Percentiles rank a stretch among this genome's conserved stretches.
Conservation (phyloP, 208 protist species). For the Porcisia hertigi region DNA sequence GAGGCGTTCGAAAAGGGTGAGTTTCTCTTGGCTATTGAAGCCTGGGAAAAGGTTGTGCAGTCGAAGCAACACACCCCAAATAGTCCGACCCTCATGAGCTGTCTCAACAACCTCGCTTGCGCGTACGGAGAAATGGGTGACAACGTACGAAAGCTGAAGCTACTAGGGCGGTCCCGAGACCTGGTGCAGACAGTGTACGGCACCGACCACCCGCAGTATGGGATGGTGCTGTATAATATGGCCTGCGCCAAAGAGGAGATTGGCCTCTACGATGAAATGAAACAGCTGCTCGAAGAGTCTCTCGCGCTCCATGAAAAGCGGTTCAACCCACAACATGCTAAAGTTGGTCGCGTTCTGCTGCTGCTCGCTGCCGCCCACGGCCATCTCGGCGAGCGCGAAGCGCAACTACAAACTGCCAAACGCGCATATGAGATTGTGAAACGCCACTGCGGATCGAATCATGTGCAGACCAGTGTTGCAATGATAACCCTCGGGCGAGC, state of each 20-base stretch:
- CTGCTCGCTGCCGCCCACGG: conserved; percentile 72
- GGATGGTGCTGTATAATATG: conserved; percentile 85
- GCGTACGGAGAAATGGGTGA: conserved; percentile 85
- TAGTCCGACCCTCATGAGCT: conserved; percentile 77
- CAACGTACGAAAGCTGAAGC: conserved; percentile 65
- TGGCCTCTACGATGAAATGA: conserved; percentile 78
- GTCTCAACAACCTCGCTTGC: conserved; percentile 87
- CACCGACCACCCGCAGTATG: conserved; percentile 84
- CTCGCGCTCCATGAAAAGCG: conserved; percentile 66
- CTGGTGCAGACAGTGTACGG: conserved; percentile 72
- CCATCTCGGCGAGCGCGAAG: conserved; percentile 61
- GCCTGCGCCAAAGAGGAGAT: conserved; percentile 82
- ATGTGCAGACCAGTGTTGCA: conserved; percentile 78
- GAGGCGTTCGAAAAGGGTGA: conserved; percentile 67
- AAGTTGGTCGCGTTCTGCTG: conserved; percentile 80
- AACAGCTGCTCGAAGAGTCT: conserved; percentile 59
- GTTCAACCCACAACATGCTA: conserved; percentile 72
- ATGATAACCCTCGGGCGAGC: conserved; percentile 72
- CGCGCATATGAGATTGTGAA: conserved; percentile 72
- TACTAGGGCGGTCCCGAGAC: conserved; percentile 68
- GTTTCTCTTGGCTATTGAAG: conserved; percentile 62
- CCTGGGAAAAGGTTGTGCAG: conserved; percentile 66
- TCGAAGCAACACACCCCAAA: conserved; percentile 47
- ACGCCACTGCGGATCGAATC: conserved; percentile 76
- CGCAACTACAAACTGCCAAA: conserved; percentile 61